phyloP scores from a whole-genome alignment of 192 early-diverging fungal species.

The Gaertneriomyces semiglobifer region DNA sequence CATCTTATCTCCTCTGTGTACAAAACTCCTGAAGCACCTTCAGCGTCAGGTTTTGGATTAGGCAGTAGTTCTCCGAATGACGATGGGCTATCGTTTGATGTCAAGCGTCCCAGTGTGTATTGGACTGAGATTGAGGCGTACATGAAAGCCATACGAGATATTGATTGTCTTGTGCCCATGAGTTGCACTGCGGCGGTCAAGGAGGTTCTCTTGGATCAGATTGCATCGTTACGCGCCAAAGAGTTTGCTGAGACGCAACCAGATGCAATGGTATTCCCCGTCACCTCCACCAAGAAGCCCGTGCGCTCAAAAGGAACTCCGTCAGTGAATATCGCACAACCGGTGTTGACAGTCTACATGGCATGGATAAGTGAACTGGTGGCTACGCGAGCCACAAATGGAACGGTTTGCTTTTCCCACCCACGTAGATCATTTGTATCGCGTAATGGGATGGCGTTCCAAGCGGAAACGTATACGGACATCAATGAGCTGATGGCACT shows the following conservation, averaged over 20 bases:
- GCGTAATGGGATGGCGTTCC: constrained; percentile 7
- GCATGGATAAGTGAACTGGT: constrained; percentile 36
- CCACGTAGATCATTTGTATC: constrained; percentile 22
- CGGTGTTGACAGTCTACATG: constrained; percentile 30
- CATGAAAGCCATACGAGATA: constrained; percentile 22
- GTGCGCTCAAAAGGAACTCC: constrained; percentile 14
- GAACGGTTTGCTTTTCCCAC: constrained; percentile 27
- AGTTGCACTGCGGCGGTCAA: constrained; percentile 20
- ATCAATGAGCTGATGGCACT: constrained; percentile 31
- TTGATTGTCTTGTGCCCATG: constrained; percentile 26
- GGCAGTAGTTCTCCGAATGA: constrained; percentile 1
- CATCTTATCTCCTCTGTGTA: constrained; percentile 12
- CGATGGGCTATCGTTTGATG: constrained; percentile 36
- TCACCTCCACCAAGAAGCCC: constrained; percentile 7
- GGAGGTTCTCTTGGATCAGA: constrained; percentile 32
- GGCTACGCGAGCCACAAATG: constrained; percentile 21
- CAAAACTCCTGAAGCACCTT: constrained; percentile 11
- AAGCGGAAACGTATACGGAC: constrained; percentile 39
- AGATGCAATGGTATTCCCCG: constrained; percentile 29
- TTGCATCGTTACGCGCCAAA: constrained; percentile 19
- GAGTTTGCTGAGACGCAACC: constrained; percentile 24
- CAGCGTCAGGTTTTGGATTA: constrained; percentile 6
- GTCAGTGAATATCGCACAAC: constrained; percentile 22
- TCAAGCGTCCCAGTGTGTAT: constrained; percentile 37
- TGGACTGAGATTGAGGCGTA: constrained; percentile 35